Percentiles rank a stretch among this genome's conserved stretches.
These are phyloP conservation scores for Aschersonia sp. DNA, from an alignment of 2,329 filamentous ascomycete species.

Conservation along the genomic window DNA sequence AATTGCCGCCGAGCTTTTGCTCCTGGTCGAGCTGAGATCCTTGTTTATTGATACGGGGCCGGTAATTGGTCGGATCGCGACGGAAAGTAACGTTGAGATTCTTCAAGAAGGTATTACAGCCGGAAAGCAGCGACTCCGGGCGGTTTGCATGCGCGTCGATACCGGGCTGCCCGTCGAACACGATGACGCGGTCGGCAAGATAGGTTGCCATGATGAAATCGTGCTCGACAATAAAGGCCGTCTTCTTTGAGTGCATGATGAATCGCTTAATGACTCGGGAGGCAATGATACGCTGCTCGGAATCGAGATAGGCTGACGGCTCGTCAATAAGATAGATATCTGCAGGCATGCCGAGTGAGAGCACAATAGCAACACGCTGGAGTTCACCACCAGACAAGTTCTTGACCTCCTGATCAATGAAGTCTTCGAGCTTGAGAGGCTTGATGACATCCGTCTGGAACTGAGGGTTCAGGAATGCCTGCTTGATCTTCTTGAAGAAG, in stretches of 20 bases:
- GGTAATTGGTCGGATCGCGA: slow-evolving; percentile 88
- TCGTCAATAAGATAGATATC: slow-evolving; percentile 99
- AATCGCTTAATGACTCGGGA: slow-evolving; percentile 97
- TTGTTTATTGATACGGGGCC: slow-evolving; percentile 96
- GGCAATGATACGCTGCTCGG: slow-evolving; percentile 96
- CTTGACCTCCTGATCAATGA: slow-evolving; percentile 99
- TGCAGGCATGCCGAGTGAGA: slow-evolving; percentile 87
- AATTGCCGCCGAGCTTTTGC: slow-evolving; percentile 89
- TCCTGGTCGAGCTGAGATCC: slow-evolving; percentile 95
- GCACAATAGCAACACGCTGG: slow-evolving; percentile 95
- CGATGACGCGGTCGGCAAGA: slow-evolving; percentile 84
- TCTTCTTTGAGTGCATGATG: slow-evolving; percentile 99
- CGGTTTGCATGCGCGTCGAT: slow-evolving; percentile 75
- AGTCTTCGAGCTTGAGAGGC: slow-evolving; percentile 96
- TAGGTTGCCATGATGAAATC: slow-evolving; percentile 92
- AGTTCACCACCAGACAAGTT: slow-evolving; percentile 98
- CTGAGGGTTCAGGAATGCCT: slow-evolving; percentile 87
- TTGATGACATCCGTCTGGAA: slow-evolving; percentile 99
- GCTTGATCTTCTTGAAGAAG: slow-evolving; percentile 99
- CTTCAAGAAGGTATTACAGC: slow-evolving; percentile 94
- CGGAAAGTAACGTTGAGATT: slow-evolving; percentile 97
- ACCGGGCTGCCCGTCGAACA: slow-evolving; percentile 91
- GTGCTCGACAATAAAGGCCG: slow-evolving; percentile 97
- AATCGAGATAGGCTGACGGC: slow-evolving; percentile 93
- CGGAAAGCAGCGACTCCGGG: slow-evolving; percentile 83